Evolutionary conservation across 1,284 basidiomycete species (phyloP), one percentile per base, ranked within the genome.

Genomic region (Singerocomus inundabilis): DNA sequence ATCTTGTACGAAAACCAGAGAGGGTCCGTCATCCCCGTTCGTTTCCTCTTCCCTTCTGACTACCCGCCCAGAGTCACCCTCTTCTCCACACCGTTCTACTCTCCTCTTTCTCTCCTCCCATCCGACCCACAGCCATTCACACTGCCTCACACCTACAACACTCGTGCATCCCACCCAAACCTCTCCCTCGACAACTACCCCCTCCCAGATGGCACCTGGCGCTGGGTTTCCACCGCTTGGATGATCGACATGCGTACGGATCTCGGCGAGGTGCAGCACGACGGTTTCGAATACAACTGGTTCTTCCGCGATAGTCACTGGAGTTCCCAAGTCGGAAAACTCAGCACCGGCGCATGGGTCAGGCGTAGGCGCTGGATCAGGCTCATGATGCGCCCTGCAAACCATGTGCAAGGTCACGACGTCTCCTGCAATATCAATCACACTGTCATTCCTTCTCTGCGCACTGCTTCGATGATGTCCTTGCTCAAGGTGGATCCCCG

Each of bases 201-300:
- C n/a, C 77, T 91, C 24, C 89, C 88, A 1, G 86, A 90, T 57
- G 88, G 86, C 24, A 80, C 77, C 11, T 91, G 89, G 89, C 76
- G 70, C 38, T 91, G 88, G 88, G 81, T 89, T 3, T 88, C 86
- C 32, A 77, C 78, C 31, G 69, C 77, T 7, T 91, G 88, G 88
- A 87, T 91, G 85, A 81, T 91, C 51, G 89, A 91, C 70, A 91
- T 91, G 88, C 83, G 84, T 34, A 77, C 81, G 18, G 81, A 86
- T 55, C 69, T 71, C 16, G 86, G 85, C 43, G 78, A 84, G 58
- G 84, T 90, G 5, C 84, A 88, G 59, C 77, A 86, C 56, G 88
- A 91, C 57, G 88, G 88, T 34, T 91, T 90, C 56, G 85, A 91
- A 66, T 91, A 91, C 69, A 90, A 89, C 60, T 88, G 84, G 80